Evolutionary conservation across 768 basidiomycete genomes (phyloP).

Genomic region (Russula griseocarnosa): DNA sequence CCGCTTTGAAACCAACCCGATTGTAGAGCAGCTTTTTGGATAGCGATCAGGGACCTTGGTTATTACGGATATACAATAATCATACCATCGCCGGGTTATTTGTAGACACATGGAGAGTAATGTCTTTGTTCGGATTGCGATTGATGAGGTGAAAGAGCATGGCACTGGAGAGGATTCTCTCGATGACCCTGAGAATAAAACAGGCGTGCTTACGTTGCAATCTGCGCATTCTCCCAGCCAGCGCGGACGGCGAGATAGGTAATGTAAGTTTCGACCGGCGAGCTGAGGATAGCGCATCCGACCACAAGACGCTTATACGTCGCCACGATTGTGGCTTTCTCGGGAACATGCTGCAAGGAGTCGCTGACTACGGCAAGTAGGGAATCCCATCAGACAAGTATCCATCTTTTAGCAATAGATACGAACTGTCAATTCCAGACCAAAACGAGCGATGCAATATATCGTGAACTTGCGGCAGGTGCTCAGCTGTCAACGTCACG

Average conservation of each 20-base stretch:
- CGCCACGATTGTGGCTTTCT: conserved; percentile 72
- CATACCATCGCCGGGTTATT: conserved; percentile 77
- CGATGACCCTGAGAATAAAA: conserved; percentile 5
- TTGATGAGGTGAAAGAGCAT: conserved; percentile 76
- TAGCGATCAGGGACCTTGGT: conserved; percentile 17
- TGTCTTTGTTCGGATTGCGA: conserved; percentile 69
- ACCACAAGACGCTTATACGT: conserved; percentile 67
- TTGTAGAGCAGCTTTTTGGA: conserved; percentile 66
- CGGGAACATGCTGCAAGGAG: conserved; percentile 62
- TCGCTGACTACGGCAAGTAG: conserved; percentile 52
- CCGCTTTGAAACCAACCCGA: conserved; percentile 83
- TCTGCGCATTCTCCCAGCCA: conserved; percentile 77
- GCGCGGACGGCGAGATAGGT: conserved; percentile 74
- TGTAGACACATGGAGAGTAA: conserved; percentile 77
- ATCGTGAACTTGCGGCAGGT: conserved; percentile 69
- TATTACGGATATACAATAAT: neutral
- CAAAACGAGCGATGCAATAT: conserved; percentile 66
- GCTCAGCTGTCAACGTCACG: conserved; percentile 50
- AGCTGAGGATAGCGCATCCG: conserved; percentile 71
- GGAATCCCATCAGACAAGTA: conserved; percentile 12
- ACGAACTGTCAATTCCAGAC: conserved; percentile 69
- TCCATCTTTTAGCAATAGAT: neutral
- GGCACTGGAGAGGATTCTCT: conserved; percentile 41
- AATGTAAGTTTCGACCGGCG: conserved; percentile 77
- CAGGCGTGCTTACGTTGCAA: conserved; percentile 56